phyloP scores from a whole-genome alignment of 176 grass and related monocot species.

The Bothriochloa decipiens region DNA sequence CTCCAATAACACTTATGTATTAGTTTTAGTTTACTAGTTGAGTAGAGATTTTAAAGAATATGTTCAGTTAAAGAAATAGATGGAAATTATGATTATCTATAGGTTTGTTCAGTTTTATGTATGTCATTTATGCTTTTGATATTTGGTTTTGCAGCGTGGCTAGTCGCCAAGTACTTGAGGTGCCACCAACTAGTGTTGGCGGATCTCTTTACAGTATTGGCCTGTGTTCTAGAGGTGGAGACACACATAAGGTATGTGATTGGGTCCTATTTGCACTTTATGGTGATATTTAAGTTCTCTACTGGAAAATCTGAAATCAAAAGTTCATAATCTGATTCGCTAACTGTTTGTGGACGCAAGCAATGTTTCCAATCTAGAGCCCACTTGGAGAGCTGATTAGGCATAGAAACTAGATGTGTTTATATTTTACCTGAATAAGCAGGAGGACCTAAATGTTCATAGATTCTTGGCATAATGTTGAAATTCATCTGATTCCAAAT shows the following conservation, averaged over 20 bases:
- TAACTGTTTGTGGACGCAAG: not conserved
- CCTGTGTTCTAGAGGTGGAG: constrained; percentile 76
- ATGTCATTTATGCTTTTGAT: constrained; percentile 35
- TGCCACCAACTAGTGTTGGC: constrained; percentile 72
- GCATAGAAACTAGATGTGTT: not conserved
- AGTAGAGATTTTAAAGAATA: constrained; percentile 13
- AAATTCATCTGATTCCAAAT: not conserved
- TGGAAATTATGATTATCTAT: not conserved
- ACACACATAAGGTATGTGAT: constrained; percentile 73
- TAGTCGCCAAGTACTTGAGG: constrained; percentile 82
- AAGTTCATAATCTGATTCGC: not conserved
- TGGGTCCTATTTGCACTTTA: constrained; percentile 15
- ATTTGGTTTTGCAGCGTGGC: constrained; percentile 76
- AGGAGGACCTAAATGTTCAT: not conserved
- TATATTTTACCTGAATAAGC: not conserved
- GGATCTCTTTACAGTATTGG: constrained; percentile 85
- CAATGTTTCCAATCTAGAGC: not conserved
- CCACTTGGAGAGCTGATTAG: not conserved
- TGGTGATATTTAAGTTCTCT: not conserved
- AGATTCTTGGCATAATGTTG: not conserved
- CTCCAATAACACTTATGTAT: constrained; percentile 2
- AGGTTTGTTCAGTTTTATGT: not conserved
- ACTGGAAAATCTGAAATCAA: not conserved
- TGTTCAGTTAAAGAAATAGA: not conserved
- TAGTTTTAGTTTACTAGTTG: constrained; percentile 13